Evolutionary conservation across 2,329 filamentous ascomycete genomes (phyloP).

Genomic region (Leptodontidium sp.): DNA sequence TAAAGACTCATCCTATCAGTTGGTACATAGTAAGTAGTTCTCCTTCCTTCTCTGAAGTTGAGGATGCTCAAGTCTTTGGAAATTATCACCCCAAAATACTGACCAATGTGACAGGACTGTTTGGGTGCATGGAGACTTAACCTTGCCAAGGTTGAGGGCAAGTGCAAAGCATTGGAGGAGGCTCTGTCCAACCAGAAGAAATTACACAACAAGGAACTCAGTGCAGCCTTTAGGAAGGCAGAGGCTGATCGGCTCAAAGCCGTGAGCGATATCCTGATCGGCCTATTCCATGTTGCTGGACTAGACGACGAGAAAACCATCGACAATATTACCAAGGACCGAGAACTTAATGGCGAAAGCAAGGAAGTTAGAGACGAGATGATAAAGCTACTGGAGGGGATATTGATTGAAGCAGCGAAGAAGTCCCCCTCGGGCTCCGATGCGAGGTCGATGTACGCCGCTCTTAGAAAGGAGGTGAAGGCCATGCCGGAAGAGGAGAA

Average conservation of each 20-base stretch:
- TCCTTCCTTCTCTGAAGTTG: too few species aligned
- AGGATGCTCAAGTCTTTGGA: neutral
- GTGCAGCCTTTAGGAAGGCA: neutral
- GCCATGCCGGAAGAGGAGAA: neutral
- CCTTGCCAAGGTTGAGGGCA: neutral
- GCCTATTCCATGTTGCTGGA: slow-evolving; percentile 4
- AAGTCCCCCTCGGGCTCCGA: neutral
- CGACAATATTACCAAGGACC: neutral
- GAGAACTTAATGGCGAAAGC: neutral
- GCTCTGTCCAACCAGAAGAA: neutral
- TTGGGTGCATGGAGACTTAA: neutral
- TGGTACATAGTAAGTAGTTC: neutral
- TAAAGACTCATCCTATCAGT: neutral
- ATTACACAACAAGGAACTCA: neutral
- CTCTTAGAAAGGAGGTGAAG: neutral
- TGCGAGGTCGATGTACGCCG: neutral
- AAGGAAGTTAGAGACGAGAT: neutral
- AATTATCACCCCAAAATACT: neutral
- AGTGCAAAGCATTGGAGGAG: slow-evolving; percentile 3
- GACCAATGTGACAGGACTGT: neutral
- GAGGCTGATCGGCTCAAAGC: neutral
- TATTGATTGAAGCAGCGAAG: neutral
- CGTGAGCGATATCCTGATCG: neutral
- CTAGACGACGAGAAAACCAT: neutral
- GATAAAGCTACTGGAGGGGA: neutral